These are phyloP conservation scores for Trapa bicornis DNA, from an alignment of 345 rosid species.

Conservation along the genomic window DNA sequence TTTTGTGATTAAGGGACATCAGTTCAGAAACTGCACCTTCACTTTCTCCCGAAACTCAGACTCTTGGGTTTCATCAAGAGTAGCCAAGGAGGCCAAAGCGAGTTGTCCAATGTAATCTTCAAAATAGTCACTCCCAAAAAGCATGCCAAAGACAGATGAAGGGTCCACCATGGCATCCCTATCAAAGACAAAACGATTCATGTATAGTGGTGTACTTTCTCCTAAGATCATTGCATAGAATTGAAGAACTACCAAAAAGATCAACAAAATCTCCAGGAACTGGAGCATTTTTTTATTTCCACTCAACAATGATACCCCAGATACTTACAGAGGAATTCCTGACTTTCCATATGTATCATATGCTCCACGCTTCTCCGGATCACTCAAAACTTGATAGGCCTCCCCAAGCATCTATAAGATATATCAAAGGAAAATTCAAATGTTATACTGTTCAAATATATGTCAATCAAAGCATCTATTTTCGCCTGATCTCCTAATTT, in stretches of 20 bases:
- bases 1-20: background rate
- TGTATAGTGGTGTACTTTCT: background rate
- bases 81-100: slow-evolving; percentile 57
- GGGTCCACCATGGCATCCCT: slow-evolving; percentile 91
- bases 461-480: background rate
- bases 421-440: background rate
- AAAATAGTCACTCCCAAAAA: slow-evolving; percentile 78
- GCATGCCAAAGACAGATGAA: slow-evolving; percentile 82
- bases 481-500: background rate
- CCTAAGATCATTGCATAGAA: background rate
- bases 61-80: slow-evolving; percentile 42
- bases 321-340: slow-evolving; percentile 65
- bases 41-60: slow-evolving; percentile 51
- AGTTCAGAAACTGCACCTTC: slow-evolving; percentile 26
- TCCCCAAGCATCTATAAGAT: slow-evolving; percentile 67
- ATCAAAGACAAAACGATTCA: slow-evolving; percentile 8
- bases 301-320: background rate
- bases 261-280: background rate
- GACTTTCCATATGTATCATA: slow-evolving; percentile 82
- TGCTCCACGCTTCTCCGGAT: slow-evolving; percentile 75
- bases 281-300: background rate
- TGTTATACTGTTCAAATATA: no score
- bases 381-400: slow-evolving; percentile 89
- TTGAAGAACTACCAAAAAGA: no score
- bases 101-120: slow-evolving; percentile 92